Evolutionary conservation across 306 rosid species (phyloP).

Genomic region (Castanea crenata): DNA sequence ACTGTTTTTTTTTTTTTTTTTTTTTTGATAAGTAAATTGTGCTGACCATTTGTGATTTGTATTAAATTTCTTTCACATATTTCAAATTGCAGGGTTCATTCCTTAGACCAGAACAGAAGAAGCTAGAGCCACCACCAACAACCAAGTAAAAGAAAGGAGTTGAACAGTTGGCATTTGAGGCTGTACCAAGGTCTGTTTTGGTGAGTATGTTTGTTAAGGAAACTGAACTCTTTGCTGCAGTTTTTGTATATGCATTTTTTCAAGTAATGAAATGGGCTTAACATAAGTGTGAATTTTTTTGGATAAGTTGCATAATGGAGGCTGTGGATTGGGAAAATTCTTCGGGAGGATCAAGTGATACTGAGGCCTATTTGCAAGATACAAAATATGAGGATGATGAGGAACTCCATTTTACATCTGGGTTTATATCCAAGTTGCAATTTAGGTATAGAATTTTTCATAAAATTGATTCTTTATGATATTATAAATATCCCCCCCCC

Average conservation of each 20-base stretch:
- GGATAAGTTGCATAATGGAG: conserved; percentile 33
- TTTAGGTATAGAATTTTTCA: conserved; percentile 42
- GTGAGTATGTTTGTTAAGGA: not conserved
- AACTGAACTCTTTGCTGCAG: not conserved
- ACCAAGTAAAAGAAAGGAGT: conserved; percentile 35
- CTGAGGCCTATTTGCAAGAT: conserved; percentile 31
- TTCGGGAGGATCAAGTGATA: conserved; percentile 36
- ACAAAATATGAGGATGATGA: conserved; percentile 44
- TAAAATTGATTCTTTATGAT: not conserved
- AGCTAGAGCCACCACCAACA: conserved; percentile 36
- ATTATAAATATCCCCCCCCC: not conserved
- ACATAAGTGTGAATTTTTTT: not conserved
- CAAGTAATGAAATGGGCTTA: not conserved
- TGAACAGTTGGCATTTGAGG: not conserved
- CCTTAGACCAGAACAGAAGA: conserved; percentile 38
- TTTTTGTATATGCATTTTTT: not conserved
- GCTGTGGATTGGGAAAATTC: conserved; percentile 18
- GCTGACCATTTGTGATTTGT: too few relatives aligned
- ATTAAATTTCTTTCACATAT: too few relatives aligned
- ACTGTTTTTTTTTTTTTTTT: not conserved
- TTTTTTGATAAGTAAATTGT: too few relatives aligned
- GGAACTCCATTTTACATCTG: conserved; percentile 35
- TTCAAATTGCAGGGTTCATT: conserved; percentile 56
- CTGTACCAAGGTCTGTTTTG: not conserved
- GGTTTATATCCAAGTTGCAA: conserved; percentile 50